A percentile compares a stretch with the other conserved stretches of the same genome.
Conservation (phyloP, 169 alveolate genomes). For the Plasmodium relictum region DNA sequence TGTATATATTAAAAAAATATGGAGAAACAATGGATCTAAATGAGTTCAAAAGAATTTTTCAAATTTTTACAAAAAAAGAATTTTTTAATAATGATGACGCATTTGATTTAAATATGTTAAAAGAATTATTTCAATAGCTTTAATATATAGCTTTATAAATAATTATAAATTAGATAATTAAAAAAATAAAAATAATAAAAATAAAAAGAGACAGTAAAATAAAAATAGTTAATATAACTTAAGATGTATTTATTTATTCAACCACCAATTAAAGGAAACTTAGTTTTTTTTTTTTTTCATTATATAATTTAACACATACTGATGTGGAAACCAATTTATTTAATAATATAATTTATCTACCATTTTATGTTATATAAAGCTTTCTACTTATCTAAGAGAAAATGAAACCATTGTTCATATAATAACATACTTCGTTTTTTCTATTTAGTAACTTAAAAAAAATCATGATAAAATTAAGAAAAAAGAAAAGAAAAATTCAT, state of each 20-base stretch:
- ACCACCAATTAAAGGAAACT: too few relatives aligned
- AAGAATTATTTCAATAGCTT: conserved; percentile 19
- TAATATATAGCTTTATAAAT: background rate
- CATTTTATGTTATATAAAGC: too few relatives aligned
- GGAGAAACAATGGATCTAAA: conserved; percentile 75
- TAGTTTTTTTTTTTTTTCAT: too few relatives aligned
- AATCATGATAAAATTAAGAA: too few relatives aligned
- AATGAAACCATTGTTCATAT: too few relatives aligned
- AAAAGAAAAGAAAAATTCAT: too few relatives aligned
- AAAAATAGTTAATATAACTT: background rate
- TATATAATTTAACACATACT: too few relatives aligned
- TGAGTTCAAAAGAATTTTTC: conserved; percentile 67
- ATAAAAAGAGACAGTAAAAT: background rate
- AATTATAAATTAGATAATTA: background rate
- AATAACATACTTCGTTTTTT: too few relatives aligned
- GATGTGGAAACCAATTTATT: too few relatives aligned
- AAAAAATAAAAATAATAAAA: background rate
- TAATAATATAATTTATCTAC: too few relatives aligned
- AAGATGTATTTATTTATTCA: background rate
- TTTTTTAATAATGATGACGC: conserved; percentile 19
- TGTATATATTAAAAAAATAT: conserved; percentile 40
- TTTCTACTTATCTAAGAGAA: too few relatives aligned
- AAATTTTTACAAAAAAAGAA: conserved; percentile 70
- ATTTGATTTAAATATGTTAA: conserved; percentile 23
- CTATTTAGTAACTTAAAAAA: too few relatives aligned